Evolutionary conservation across 331 rosid species (phyloP).

Genomic region (Acacia pycnantha): DNA sequence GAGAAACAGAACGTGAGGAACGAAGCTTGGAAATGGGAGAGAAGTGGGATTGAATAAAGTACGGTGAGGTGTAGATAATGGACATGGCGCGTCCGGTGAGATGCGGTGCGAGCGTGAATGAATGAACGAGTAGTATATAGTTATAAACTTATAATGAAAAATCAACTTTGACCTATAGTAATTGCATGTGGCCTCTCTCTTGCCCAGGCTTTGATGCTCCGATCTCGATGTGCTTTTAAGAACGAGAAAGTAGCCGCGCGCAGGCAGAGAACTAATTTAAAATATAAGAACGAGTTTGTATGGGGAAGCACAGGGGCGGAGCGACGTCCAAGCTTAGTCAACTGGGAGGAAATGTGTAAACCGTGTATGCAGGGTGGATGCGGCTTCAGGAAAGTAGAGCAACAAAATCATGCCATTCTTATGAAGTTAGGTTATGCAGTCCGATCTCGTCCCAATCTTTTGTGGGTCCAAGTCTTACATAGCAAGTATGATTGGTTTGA

Average conservation of each 20-base stretch:
- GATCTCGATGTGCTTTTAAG: not conserved
- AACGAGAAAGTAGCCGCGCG: not conserved
- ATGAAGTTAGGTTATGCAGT: no score
- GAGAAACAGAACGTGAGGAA: conserved; percentile 34
- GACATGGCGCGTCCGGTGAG: conserved; percentile 32
- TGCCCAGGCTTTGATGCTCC: not conserved
- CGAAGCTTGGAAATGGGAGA: conserved; percentile 22
- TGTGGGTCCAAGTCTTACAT: no score
- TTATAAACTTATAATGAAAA: not conserved
- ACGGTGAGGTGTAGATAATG: not conserved
- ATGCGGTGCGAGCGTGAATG: not conserved
- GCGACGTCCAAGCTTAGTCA: no score
- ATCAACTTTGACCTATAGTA: not conserved
- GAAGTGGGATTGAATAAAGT: conserved; percentile 23
- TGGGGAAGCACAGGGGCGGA: not conserved
- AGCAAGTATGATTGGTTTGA: no score
- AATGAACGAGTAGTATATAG: not conserved
- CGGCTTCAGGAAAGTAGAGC: no score
- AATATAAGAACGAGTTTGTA: no score
- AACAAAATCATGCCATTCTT: no score
- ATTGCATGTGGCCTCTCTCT: not conserved
- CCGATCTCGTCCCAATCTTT: no score
- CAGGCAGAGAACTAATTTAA: no score
- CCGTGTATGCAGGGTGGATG: no score
- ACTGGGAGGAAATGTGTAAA: no score